These are phyloP conservation scores for Diddensiella transvaalensis DNA, from an alignment of 805 yeast genomes.

Conservation along the genomic window DNA sequence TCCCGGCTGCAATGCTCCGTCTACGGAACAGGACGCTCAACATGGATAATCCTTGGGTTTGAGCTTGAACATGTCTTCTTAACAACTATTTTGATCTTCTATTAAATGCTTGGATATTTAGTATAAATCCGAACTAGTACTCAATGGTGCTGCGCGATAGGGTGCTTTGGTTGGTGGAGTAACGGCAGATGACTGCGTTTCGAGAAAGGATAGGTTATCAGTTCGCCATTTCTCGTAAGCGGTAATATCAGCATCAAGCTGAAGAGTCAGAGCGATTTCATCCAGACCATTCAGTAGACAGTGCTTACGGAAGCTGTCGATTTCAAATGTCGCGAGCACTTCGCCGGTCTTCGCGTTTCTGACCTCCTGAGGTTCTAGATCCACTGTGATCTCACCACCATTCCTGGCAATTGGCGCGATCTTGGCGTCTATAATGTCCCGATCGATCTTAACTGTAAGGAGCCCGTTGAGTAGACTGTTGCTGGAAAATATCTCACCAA, in stretches of 20 bases:
- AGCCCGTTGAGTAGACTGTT: slow-evolving; percentile 94
- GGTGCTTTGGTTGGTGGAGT: no score
- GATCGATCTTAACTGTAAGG: slow-evolving; percentile 83
- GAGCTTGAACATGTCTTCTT: no score
- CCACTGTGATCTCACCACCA: slow-evolving; percentile 64
- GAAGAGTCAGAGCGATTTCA: slow-evolving; percentile 91
- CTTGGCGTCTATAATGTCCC: slow-evolving; percentile 60
- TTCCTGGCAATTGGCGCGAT: slow-evolving; percentile 75
- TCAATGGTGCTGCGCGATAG: no score
- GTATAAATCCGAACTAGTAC: no score
- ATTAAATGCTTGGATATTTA: no score
- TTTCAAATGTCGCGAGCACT: slow-evolving; percentile 77
- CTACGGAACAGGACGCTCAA: no score
- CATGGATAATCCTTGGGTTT: no score
- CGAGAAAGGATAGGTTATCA: neutral
- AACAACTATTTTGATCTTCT: no score
- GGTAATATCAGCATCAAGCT: slow-evolving; percentile 71
- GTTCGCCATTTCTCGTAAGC: slow-evolving; percentile 59
- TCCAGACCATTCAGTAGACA: slow-evolving; percentile 91
- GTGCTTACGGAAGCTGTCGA: slow-evolving; percentile 89
- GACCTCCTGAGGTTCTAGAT: slow-evolving; percentile 81
- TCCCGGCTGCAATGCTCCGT: no score
- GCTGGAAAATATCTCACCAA: slow-evolving; percentile 96
- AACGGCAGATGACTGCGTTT: no score
- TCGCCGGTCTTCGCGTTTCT: slow-evolving; percentile 61